Evolutionary conservation across 176 grass and related monocot species (phyloP), one percentile per base, ranked within the genome.

Genomic region (Paspalum notatum): DNA sequence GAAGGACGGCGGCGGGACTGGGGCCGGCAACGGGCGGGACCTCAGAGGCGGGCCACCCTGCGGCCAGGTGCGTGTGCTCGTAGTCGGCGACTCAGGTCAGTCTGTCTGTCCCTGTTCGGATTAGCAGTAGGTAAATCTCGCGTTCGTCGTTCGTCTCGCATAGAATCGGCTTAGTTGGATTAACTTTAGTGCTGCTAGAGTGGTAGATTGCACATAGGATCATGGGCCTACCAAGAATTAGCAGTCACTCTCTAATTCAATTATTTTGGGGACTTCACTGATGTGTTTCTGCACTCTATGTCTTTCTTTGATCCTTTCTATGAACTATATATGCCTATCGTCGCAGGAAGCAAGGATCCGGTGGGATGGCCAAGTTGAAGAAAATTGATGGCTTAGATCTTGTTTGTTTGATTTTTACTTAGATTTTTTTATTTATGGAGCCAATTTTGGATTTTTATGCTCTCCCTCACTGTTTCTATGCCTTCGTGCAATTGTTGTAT

Each of bases 1-100:
- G 92, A 84, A 68, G 92, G 86, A 89, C n/a, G 26, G 66, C 44
- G 66, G 81, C 37, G 87, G 70, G 20, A 78, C 65, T 44, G 71
- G 74, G 2, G 75, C 49, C 62, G 58, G 70, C 16, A 81, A 56
- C 39, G 65, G 41, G 49, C 71, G 92, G 58, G 89, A 94, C 48
- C 72, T 82, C 59, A 87, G 82, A 73, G 89, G 86, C 42, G 77
- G 86, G 32, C 84, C 81, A 38, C 92, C 86, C 22, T 94, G 89
- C 38, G 89, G 92, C 48, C 92, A 94, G 77, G 89, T 94, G 41
- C 92, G 92, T 25, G 86, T 94, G 43, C 89, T 91, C 89, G 68
- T 94, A 43, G 92, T 91, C 56, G 92, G 92, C 56, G 92, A 94
- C 76, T 89, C 92, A 85, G 92, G 92, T 94, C 62, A 80, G 87